phyloP scores from a whole-genome alignment of 805 yeast species.

The Candida verbasci region DNA sequence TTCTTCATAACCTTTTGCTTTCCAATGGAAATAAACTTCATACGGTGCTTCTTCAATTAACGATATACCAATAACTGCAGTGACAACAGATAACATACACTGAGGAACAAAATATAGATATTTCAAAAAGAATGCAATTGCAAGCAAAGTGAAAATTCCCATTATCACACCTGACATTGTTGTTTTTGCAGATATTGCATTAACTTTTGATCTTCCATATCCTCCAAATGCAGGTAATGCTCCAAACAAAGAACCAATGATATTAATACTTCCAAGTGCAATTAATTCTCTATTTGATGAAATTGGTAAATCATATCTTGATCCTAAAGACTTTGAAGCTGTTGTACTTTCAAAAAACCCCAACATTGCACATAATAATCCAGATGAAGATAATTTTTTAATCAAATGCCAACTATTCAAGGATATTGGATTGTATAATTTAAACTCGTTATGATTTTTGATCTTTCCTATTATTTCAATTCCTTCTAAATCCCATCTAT shows the following conservation, averaged over 20 bases:
- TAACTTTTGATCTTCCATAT: conserved; percentile 87
- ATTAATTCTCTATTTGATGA: conserved; percentile 88
- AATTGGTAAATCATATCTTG: conserved; percentile 64
- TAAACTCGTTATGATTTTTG: conserved; percentile 42
- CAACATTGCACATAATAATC: conserved; percentile 70
- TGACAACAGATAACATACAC: conserved; percentile 75
- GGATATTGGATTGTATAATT: conserved; percentile 58
- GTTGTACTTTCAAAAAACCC: conserved; percentile 94
- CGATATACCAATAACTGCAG: conserved; percentile 63
- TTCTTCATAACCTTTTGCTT: conserved; percentile 74
- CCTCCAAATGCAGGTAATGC: conserved; percentile 94
- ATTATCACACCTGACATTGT: conserved; percentile 79
- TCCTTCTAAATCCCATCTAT: conserved; percentile 49
- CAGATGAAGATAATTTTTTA: conserved; percentile 59
- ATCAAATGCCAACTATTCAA: conserved; percentile 50
- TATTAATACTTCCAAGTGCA: conserved; percentile 77
- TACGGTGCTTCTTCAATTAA: conserved; percentile 78
- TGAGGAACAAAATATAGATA: conserved; percentile 70
- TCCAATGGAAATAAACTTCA: conserved; percentile 70
- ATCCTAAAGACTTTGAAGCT: conserved; percentile 81
- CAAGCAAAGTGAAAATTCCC: conserved; percentile 69
- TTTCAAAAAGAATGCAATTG: conserved; percentile 56
- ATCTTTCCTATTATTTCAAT: conserved; percentile 71
- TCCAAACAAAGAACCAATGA: conserved; percentile 59
- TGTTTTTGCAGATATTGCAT: conserved; percentile 78